Conservation (phyloP, 768 basidiomycete species). For the Krasilnikovozyma curviuscula region DNA sequence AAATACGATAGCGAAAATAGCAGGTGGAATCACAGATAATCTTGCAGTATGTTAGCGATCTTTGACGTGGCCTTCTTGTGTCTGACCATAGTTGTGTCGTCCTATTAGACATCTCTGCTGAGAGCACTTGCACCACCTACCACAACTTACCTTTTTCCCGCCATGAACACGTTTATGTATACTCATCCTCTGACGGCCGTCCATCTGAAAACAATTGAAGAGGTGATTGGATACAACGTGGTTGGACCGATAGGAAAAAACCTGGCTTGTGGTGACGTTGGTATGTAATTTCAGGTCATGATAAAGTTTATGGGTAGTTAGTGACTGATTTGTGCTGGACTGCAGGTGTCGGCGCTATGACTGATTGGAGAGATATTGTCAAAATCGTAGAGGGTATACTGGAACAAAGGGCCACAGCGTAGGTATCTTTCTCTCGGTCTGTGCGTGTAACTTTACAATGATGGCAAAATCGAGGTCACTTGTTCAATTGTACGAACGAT, state of each 20-base stretch:
- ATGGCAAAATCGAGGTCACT: too few relatives aligned
- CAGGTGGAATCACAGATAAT: slow-evolving; percentile 74
- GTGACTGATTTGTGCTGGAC: neutral
- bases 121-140: slow-evolving; percentile 66
- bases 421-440: too few relatives aligned
- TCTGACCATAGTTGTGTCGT: neutral
- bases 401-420: too few relatives aligned
- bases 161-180: slow-evolving; percentile 99
- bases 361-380: slow-evolving; percentile 75
- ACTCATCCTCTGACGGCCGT: slow-evolving; percentile 74
- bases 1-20: slow-evolving; percentile 88
- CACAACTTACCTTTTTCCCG: slow-evolving; percentile 78
- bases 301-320: neutral
- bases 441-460: too few relatives aligned
- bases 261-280: slow-evolving; percentile 80
- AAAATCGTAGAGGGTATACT: slow-evolving; percentile 25
- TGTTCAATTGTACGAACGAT: too few relatives aligned
- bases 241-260: slow-evolving; percentile 72
- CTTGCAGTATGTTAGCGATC: slow-evolving; percentile 31
- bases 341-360: slow-evolving; percentile 80
- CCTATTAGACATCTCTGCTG: slow-evolving; percentile 38
- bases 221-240: slow-evolving; percentile 59
- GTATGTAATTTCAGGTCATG: slow-evolving; percentile 30
- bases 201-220: slow-evolving; percentile 54
- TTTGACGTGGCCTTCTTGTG: neutral